A percentile compares a stretch with the other conserved stretches of the same genome.
Evolutionary conservation across 108 stramenopile species (phyloP).

Genomic region (Schizochytrium sp.): DNA sequence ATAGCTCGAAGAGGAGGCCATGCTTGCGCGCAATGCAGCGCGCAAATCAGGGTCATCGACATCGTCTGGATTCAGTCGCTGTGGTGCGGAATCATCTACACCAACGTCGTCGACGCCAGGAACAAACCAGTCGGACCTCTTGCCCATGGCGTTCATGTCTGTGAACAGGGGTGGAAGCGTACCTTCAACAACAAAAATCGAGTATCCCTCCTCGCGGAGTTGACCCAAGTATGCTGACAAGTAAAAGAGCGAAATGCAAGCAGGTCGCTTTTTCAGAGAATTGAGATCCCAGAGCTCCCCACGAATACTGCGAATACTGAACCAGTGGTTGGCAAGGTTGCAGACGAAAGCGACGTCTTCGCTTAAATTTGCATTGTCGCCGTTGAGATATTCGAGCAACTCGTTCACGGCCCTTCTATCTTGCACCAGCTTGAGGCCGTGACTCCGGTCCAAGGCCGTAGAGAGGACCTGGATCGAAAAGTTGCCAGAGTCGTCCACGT

Average conservation of each 20-base stretch:
- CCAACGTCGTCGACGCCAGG: neutral
- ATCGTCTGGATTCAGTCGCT: neutral
- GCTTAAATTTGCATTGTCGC: neutral
- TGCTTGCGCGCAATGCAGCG: neutral
- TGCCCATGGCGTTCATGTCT: neutral
- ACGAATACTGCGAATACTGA: neutral
- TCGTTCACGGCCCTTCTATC: neutral
- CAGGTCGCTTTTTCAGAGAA: neutral
- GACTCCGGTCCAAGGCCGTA: neutral
- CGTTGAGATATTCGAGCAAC: neutral
- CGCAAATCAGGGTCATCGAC: neutral
- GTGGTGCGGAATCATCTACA: neutral
- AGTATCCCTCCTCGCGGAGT: neutral
- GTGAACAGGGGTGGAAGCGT: neutral
- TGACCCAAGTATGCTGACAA: neutral
- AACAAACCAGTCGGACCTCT: neutral
- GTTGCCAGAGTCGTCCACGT: constrained; percentile 31
- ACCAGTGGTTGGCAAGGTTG: constrained; percentile 12
- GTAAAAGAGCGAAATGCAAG: neutral
- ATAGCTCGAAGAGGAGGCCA: neutral
- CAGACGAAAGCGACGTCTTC: neutral
- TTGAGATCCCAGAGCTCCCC: neutral
- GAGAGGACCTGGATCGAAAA: constrained; percentile 21
- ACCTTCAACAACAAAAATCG: neutral
- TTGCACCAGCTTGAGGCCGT: neutral